phyloP scores from a whole-genome alignment of 2,329 filamentous ascomycete species.

The Aspergillus phoenicis region DNA sequence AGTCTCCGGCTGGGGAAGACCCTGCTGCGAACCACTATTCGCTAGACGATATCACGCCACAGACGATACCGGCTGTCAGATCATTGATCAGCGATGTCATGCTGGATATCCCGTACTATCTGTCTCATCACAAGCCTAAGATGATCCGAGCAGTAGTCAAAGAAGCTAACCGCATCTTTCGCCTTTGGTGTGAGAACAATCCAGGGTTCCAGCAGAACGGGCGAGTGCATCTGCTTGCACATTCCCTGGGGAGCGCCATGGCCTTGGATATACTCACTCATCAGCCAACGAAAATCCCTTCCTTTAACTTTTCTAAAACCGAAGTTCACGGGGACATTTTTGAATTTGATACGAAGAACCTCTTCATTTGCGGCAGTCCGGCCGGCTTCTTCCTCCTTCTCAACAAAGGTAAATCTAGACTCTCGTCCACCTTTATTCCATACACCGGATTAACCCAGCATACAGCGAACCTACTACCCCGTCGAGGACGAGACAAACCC shows the following conservation, averaged over 20 bases:
- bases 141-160: slow-evolving; percentile 88
- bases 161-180: slow-evolving; percentile 94
- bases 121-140: slow-evolving; percentile 92
- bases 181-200: slow-evolving; percentile 92
- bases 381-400: slow-evolving; percentile 90
- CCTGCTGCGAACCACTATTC: slow-evolving; percentile 64
- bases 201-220: slow-evolving; percentile 79
- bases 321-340: slow-evolving; percentile 62
- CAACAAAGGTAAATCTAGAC: slow-evolving; percentile 56
- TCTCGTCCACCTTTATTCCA: slow-evolving; percentile 30
- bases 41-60: slow-evolving; percentile 87
- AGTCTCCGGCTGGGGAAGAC: slow-evolving; percentile 54
- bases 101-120: slow-evolving; percentile 97
- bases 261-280: slow-evolving; percentile 85
- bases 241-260: slow-evolving; percentile 94
- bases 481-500: slow-evolving; percentile 73
- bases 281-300: slow-evolving; percentile 74
- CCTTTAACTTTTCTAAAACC: slow-evolving; percentile 42
- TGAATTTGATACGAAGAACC: slow-evolving; percentile 86
- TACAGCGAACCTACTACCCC: slow-evolving; percentile 67
- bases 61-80: slow-evolving; percentile 87
- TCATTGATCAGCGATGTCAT: slow-evolving; percentile 96
- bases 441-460: slow-evolving; percentile 26
- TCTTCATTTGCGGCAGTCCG: slow-evolving; percentile 89
- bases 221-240: slow-evolving; percentile 86